Base-by-base conservation (phyloP, 352 stramenopile genomes). In the Globisporangium barbulae region DNA sequence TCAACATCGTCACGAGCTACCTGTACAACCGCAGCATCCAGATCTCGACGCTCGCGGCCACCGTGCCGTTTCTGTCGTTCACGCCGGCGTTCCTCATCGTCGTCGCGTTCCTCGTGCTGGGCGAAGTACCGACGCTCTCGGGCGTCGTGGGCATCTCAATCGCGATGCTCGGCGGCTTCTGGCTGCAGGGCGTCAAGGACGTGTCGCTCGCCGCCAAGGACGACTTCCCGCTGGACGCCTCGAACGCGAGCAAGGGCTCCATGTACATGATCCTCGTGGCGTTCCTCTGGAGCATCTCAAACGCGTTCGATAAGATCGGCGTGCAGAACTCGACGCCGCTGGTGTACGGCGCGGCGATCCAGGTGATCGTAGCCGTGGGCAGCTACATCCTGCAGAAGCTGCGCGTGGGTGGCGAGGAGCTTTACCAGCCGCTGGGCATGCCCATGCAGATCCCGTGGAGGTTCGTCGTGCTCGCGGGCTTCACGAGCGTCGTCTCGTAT, bases 1-100 rank as follows among this genome's bases (percentile, higher is more conserved):
- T 93, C 71, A 93, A 93, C 65, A 86, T 93, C 65, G 74, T 78
- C 67, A 90, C 84, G 8, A 93, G 84, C 69, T 93, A 93, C 69
- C 61, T 93, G 69, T 93, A 93, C 74, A 91, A 90, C 60, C 82
- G 84, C 44, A 82, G 73, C 21, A 90, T 93, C 63, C 84, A 93
- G 76, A 91, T 93, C 77, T 93, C 84, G 28, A 90, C 82, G 31
- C 69, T 93, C 5, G 89, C 84, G 13, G 82, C 79, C 5, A 93
- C 84, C 0, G 72, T 93, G n/a, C 84, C 82, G 12, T 93, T 90
- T 64, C 63, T 93, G 53, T 93, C 84, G 15, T 90, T 93, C 64
- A 93, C 84, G 5, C 82, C 84, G 5, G 84, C 82, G 19, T 93
- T 93, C 54, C 60, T 93, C 3, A 74, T 93, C 19, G 63, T 91